These are phyloP conservation scores for Polytolypa hystricis DNA, from an alignment of 2,329 filamentous ascomycete genomes.

Conservation along the genomic window DNA sequence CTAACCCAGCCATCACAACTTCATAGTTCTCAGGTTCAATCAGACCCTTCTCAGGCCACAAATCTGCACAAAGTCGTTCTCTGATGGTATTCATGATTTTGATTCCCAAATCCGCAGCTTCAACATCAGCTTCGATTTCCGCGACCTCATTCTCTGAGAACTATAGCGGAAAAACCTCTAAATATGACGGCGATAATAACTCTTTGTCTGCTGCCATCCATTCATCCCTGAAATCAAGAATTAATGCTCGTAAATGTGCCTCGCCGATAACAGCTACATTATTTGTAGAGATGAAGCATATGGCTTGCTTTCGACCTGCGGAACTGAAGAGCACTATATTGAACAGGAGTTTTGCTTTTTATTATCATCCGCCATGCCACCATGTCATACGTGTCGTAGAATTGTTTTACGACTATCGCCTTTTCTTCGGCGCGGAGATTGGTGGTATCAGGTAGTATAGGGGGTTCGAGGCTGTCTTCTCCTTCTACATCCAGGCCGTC, in stretches of 20 bases:
- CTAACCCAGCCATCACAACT: not conserved
- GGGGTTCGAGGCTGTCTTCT: constrained; percentile 13
- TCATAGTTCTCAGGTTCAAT: constrained; percentile 1
- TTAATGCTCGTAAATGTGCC: not conserved
- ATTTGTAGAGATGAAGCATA: not conserved
- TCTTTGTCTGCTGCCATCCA: not conserved
- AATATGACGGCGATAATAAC: too few species aligned
- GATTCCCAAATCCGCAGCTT: not conserved
- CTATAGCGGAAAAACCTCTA: not conserved
- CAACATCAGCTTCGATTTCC: not conserved
- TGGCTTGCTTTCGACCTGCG: not conserved
- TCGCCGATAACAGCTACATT: not conserved
- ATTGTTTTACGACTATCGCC: not conserved
- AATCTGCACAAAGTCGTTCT: not conserved
- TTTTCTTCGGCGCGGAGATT: not conserved
- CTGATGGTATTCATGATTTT: not conserved
- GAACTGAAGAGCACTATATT: not conserved
- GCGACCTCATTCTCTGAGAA: not conserved
- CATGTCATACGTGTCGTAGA: not conserved
- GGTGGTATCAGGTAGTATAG: not conserved
- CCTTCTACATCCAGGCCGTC: constrained; percentile 19
- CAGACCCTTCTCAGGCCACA: constrained; percentile 1
- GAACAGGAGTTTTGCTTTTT: not conserved
- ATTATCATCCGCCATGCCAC: constrained; percentile 1
- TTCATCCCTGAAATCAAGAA: not conserved